phyloP scores from a whole-genome alignment of 352 stramenopile species.

The Aphanomyces astaci region DNA sequence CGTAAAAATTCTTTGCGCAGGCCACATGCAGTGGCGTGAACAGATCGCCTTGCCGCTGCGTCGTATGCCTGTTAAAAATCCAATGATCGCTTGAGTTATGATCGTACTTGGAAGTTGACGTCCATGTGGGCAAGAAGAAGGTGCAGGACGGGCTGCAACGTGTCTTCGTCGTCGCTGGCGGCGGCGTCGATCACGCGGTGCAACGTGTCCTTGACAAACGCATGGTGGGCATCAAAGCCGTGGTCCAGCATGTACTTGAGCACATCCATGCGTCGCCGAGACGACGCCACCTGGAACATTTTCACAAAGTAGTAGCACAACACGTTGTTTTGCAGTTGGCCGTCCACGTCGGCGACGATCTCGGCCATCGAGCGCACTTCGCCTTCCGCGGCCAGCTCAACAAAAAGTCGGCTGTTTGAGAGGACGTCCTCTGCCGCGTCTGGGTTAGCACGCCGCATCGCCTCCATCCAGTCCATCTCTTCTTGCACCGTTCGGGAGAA shows the following conservation, averaged over 20 bases:
- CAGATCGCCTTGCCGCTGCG: constrained; percentile 43
- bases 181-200: constrained; percentile 43
- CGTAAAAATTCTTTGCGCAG: constrained; percentile 51
- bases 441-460: constrained; percentile 35
- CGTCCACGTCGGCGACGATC: background rate
- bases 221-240: constrained; percentile 52
- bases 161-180: constrained; percentile 27
- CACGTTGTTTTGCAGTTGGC: constrained; percentile 32
- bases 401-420: constrained; percentile 53
- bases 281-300: constrained; percentile 60
- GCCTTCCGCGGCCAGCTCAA: constrained; percentile 40
- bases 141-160: constrained; percentile 44
- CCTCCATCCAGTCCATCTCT: constrained; percentile 53
- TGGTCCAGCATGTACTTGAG: constrained; percentile 55
- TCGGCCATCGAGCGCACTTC: constrained; percentile 38
- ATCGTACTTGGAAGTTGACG: constrained; percentile 75
- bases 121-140: constrained; percentile 33
- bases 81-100: too few species aligned
- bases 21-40: constrained; percentile 57
- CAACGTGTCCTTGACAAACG: constrained; percentile 45
- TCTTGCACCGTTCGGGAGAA: constrained; percentile 25
- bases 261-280: constrained; percentile 38
- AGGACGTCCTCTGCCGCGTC: constrained; percentile 49
- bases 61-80: too few species aligned
- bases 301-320: constrained; percentile 50